phyloP scores from a whole-genome alignment of 1,139 yeast genomes.

The Yamadazyma mexicana region DNA sequence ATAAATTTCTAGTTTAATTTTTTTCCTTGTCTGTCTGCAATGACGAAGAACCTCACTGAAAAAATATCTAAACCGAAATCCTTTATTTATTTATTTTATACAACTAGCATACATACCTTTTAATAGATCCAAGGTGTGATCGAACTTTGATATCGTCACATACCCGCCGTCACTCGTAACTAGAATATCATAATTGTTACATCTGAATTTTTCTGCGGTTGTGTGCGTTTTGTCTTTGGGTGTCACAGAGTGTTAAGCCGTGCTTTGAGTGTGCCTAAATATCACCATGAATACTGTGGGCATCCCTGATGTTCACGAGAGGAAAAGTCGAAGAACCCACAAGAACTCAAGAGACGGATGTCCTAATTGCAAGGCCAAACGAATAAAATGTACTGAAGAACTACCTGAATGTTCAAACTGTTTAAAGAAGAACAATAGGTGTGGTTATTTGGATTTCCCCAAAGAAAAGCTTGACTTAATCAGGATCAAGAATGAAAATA shows the following conservation, averaged over 20 bases:
- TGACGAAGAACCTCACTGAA: constrained; percentile 1
- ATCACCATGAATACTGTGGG: background rate
- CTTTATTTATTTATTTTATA: background rate
- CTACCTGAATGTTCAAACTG: constrained; percentile 45
- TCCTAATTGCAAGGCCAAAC: constrained; percentile 45
- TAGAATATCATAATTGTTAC: background rate
- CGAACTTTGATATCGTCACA: background rate
- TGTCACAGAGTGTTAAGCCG: background rate
- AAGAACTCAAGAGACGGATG: constrained; percentile 49
- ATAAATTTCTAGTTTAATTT: background rate
- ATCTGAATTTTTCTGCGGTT: background rate
- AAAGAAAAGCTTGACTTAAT: constrained; percentile 35
- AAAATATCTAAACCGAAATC: background rate
- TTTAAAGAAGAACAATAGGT: constrained; percentile 35
- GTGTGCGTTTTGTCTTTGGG: background rate
- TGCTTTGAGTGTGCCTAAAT: background rate
- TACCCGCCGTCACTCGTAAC: background rate
- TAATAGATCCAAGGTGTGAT: too few species aligned
- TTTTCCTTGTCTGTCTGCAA: background rate
- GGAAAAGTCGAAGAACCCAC: constrained; percentile 45
- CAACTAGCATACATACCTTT: too few species aligned
- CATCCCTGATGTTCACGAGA: constrained; percentile 15
- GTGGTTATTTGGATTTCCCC: constrained; percentile 47
- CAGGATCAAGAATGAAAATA: constrained; percentile 32
- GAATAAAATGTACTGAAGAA: constrained; percentile 48